Conservation (phyloP, 208 protist genomes). For the Crithidia bombi region DNA sequence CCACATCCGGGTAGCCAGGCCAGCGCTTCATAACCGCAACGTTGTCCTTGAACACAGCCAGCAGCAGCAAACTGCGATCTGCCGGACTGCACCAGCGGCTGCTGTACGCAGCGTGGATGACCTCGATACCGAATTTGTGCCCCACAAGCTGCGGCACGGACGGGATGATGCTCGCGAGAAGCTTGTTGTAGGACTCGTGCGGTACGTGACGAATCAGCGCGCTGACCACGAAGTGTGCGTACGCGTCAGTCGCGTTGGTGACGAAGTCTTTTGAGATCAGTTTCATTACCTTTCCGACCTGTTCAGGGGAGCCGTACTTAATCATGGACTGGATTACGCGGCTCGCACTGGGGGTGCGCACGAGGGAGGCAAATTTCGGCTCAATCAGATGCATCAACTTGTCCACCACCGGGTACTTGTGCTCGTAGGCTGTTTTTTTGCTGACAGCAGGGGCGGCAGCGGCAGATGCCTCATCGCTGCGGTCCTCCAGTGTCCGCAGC, state of each 20-base stretch:
- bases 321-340: slow-evolving; percentile 92
- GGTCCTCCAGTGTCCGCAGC: slow-evolving; percentile 57
- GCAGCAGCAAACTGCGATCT: slow-evolving; percentile 76
- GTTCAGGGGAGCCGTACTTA: slow-evolving; percentile 81
- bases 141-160: slow-evolving; percentile 73
- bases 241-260: slow-evolving; percentile 77
- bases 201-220: slow-evolving; percentile 85
- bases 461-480: slow-evolving; percentile 15
- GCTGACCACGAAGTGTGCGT: slow-evolving; percentile 82
- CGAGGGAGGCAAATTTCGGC: slow-evolving; percentile 69
- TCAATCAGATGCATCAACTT: slow-evolving; percentile 81
- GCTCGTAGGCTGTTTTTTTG: slow-evolving; percentile 74
- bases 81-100: slow-evolving; percentile 71
- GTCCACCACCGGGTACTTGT: slow-evolving; percentile 90
- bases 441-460: slow-evolving; percentile 9
- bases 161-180: slow-evolving; percentile 69
- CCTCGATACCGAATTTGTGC: slow-evolving; percentile 89
- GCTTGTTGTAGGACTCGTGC: slow-evolving; percentile 70
- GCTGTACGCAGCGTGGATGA: slow-evolving; percentile 84
- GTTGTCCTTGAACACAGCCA: slow-evolving; percentile 88
- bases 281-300: slow-evolving; percentile 66
- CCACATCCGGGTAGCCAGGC: slow-evolving; percentile 81
- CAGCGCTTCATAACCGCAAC: slow-evolving; percentile 87
- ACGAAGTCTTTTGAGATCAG: slow-evolving; percentile 65
- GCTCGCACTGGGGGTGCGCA: slow-evolving; percentile 79